phyloP scores from a whole-genome alignment of 768 basidiomycete species.

The Sutorius australiensis region DNA sequence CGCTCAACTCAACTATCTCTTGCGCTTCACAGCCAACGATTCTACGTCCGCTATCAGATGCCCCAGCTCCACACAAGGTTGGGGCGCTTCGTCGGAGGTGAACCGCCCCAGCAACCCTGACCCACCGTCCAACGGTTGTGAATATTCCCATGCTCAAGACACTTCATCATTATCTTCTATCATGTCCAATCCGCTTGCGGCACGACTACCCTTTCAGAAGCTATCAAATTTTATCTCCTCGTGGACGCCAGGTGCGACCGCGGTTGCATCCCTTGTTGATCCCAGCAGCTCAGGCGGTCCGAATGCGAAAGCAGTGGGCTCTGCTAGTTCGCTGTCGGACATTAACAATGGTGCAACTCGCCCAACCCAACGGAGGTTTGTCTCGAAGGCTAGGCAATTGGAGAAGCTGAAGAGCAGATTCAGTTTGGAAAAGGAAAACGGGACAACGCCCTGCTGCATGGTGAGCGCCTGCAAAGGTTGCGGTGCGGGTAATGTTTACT shows the following conservation, averaged over 20 bases:
- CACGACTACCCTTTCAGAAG: slow-evolving; percentile 57
- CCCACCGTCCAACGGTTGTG: slow-evolving; percentile 17
- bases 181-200: slow-evolving; percentile 49
- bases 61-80: slow-evolving; percentile 29
- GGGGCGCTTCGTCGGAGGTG: slow-evolving; percentile 24
- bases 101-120: slow-evolving; percentile 26
- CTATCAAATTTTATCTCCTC: slow-evolving; percentile 59
- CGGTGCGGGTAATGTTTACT: slow-evolving; percentile 18
- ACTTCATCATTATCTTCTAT: slow-evolving; percentile 44
- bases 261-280: slow-evolving; percentile 24
- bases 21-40: slow-evolving; percentile 34
- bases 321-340: slow-evolving; percentile 8
- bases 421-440: slow-evolving; percentile 33
- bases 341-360: slow-evolving; percentile 7
- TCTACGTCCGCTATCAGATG: slow-evolving; percentile 36
- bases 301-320: slow-evolving; percentile 8
- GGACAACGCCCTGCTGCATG: slow-evolving; percentile 17
- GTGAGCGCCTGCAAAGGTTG: slow-evolving; percentile 32
- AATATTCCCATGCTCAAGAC: slow-evolving; percentile 26
- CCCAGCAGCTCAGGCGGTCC: slow-evolving; percentile 14
- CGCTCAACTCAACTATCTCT: slow-evolving; percentile 52
- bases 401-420: slow-evolving; percentile 57
- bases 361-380: slow-evolving; percentile 38
- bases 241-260: slow-evolving; percentile 43
- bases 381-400: slow-evolving; percentile 64